Base-by-base conservation (phyloP, 345 rosid species). In the Rhizophora apiculata region DNA sequence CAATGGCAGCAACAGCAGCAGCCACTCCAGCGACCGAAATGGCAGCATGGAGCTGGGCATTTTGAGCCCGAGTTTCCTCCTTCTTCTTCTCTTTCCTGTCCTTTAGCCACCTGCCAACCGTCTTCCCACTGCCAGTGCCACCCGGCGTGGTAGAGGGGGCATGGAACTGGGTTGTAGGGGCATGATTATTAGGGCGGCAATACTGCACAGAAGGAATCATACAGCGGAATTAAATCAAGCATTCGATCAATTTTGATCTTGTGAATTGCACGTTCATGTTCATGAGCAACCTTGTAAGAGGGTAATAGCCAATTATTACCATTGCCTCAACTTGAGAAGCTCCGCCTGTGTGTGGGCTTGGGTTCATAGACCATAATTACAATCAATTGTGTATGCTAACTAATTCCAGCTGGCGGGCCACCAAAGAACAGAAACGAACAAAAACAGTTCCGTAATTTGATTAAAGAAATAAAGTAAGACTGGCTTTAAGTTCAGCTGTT, bases 1-100 rank as follows among this genome's bases (percentile, higher is more conserved):
- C 98, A 0, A 85, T 88, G 1, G 98, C 93, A 10, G 98, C 98
- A 27, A 93, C 84, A 0, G 98, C 96, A 0, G 98, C 88, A 0
- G 98, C 97, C 0, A 93, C 94, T 4, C 94, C 91, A 0, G 97
- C 97, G 0, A 94, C 96, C 0, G 97, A 84, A 21, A 94, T 75
- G 1, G 96, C 85, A 0, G 97, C 96, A 18, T 89, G 96, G 5
- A 94, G 82, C 73, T 91, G 98, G 0, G 98, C 97, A 61, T 89
- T 94, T 4, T 84, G 93, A 6, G 92, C 89, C 13, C 97, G 76
- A 3, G 85, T 68, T 74, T 94, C 97, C 75, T 94, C 98, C 65
- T 84, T 94, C 66, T 87, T 94, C 85, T 86, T 94, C 88, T 91
- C 96, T 76, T 78, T 85, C 78, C 96, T 67, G 32, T 89, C 97